These are phyloP conservation scores for Thraustochytrium striatum DNA, from an alignment of 352 stramenopile species.

Conservation along the genomic window DNA sequence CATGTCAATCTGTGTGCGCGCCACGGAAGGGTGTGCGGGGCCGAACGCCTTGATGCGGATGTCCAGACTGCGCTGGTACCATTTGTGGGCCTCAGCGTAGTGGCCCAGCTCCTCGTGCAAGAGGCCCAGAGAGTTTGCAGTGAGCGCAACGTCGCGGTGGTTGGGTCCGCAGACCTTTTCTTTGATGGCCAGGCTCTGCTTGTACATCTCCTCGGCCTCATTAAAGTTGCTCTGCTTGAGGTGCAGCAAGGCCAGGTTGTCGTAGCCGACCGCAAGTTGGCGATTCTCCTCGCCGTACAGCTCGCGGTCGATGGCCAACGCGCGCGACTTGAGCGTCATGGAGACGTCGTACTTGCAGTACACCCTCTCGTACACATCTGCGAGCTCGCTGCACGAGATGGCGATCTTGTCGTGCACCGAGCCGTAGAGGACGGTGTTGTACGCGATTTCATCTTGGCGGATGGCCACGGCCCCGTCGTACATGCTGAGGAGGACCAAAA, in stretches of 20 bases:
- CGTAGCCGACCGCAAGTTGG: conserved; percentile 24
- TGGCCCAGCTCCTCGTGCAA: conserved; percentile 39
- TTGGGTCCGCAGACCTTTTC: background rate
- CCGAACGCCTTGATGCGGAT: conserved; percentile 13
- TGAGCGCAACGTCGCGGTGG: conserved; percentile 39
- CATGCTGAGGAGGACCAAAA: conserved; percentile 15
- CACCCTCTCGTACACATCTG: conserved; percentile 37
- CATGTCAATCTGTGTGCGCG: conserved; percentile 37
- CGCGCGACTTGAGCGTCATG: conserved; percentile 28
- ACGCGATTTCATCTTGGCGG: conserved; percentile 21
- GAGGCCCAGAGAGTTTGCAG: conserved; percentile 4
- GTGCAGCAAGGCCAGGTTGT: conserved; percentile 30
- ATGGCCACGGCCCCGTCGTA: conserved; percentile 31
- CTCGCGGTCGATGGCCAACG: conserved; percentile 6
- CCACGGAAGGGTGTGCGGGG: conserved; percentile 17
- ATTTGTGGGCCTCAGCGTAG: background rate
- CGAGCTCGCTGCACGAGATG: conserved; percentile 44
- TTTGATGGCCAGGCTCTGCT: conserved; percentile 25
- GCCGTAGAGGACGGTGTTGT: conserved; percentile 32
- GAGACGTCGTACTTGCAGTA: conserved; percentile 47
- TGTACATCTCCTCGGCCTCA: conserved; percentile 21
- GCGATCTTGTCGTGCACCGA: conserved; percentile 41
- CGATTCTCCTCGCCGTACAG: conserved; percentile 37
- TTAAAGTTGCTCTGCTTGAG: conserved; percentile 13
- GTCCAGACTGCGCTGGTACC: conserved; percentile 38